Base-by-base conservation (phyloP, 768 basidiomycete species). In the Pisolithus orientalis region DNA sequence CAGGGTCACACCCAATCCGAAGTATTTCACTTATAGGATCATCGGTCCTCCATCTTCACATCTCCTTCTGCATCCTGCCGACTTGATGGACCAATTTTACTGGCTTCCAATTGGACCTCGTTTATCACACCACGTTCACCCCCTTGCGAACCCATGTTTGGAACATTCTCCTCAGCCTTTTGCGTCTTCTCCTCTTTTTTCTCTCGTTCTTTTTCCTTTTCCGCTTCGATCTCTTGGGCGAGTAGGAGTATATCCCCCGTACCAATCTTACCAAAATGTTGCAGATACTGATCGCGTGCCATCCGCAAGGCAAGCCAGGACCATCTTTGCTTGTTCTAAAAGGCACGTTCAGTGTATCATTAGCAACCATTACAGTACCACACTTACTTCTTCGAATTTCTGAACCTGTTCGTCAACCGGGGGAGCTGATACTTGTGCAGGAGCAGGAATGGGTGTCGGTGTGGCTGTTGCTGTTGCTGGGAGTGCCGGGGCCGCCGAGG, bases 181-280 rank as follows among this genome's bases (percentile, higher is more conserved):
- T 65, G 65, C 5, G 52, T 51, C 37, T 52, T 64, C 42, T 70
- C 69, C 63, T 43, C 57, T 64, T 69, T 69, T 45, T 64, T 59
- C 57, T 74, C 75, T 21, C 68, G 62, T 56, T 76, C 51, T 46
- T 34, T 58, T 43, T 61, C 69, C 6, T 64, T 62, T 42, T 72
- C 70, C 24, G 60, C 53, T 7, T 73, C 70, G n/a, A 73, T 69
- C 55, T 67, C 65, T 24, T 65, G 59, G 14, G 63, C 57, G 21
- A 77, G 75, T 16, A 73, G 58, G 46, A 77, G 76, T 54, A 94
- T 71, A 55, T 92, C 88, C 7, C 87, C 89, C 6, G 82, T 82
- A 16, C 87, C 88, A 54, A 91, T 90, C 71, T 82, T 85, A n/a
- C 83, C 79, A 57, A 93, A 92, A 58, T 89, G 82, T 55, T 84